These are phyloP conservation scores for Cyamopsis tetragonoloba DNA, from an alignment of 306 rosid genomes.

Conservation along the genomic window DNA sequence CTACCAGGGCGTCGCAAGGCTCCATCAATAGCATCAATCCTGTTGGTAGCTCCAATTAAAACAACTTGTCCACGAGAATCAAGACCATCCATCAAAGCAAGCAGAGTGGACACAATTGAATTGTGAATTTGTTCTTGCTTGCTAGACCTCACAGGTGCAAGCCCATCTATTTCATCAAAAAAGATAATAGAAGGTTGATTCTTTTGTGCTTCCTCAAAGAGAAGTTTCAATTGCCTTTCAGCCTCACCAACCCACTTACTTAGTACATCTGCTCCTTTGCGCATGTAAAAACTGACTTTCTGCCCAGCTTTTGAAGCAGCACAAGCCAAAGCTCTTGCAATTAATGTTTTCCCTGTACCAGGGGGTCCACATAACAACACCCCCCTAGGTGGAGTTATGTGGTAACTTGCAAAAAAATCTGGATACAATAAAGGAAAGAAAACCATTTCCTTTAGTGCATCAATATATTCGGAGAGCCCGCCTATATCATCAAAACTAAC, in stretches of 20 bases:
- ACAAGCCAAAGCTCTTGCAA: slow-evolving; percentile 96
- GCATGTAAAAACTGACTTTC: slow-evolving; percentile 98
- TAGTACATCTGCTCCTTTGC: slow-evolving; percentile 96
- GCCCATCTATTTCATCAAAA: slow-evolving; percentile 98
- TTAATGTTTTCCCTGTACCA: slow-evolving; percentile 94
- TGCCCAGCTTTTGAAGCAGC: slow-evolving; percentile 99
- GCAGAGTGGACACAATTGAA: slow-evolving; percentile 97
- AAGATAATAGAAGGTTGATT: slow-evolving; percentile 96
- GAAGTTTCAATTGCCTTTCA: slow-evolving; percentile 93
- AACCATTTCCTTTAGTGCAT: slow-evolving; percentile 97
- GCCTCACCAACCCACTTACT: slow-evolving; percentile 99
- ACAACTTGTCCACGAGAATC: slow-evolving; percentile 99
- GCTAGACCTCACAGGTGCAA: slow-evolving; percentile 99
- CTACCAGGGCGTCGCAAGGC: slow-evolving; percentile 99
- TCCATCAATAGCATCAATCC: slow-evolving; percentile 98
- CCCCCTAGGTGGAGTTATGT: slow-evolving; percentile 97
- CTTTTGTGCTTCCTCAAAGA: slow-evolving; percentile 98
- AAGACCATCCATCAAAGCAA: slow-evolving; percentile 99
- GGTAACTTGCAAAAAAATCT: slow-evolving; percentile 93
- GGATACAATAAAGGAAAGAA: slow-evolving; percentile 95
- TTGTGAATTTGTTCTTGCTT: slow-evolving; percentile 98
- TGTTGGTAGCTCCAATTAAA: slow-evolving; percentile 96
- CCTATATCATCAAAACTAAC: slow-evolving; percentile 95
- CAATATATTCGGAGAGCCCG: slow-evolving; percentile 84
- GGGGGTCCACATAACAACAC: slow-evolving; percentile 98